Base-by-base conservation (phyloP, 768 basidiomycete species). In the Rhodotorula diobovata region DNA sequence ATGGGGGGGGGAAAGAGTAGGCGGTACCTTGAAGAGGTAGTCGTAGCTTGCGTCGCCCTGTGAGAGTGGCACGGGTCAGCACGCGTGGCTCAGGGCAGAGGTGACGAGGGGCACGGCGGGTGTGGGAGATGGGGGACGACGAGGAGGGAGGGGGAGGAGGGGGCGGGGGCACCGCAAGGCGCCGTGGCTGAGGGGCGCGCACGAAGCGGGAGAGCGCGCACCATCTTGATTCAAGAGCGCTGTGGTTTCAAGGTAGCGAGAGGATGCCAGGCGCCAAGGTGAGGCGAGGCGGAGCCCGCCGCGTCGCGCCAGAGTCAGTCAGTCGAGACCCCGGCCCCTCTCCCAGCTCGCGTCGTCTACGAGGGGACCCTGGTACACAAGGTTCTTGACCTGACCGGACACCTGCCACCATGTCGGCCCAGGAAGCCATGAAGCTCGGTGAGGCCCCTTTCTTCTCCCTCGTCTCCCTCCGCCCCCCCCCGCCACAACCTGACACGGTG, bases 21-120 rank as follows among this genome's bases (percentile, higher is more conserved):
- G 5, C 80, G 83, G 43, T 62, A 94, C 95, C 87, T 99, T 97
- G 89, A 98, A 97, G 77, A 99, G 88, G 85, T 90, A 98, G 81
- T 97, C 95, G 83, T 96, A 98, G 71, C 72, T 73, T 2, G 68
- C 67, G 57, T 74, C 73, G 32, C 69, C 68, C 73, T 74, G 63
- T 20, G 16, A 28, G 34, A 12, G 34, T 5, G 5, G 23, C 6
- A 6, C 1, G 48, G 35, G 39, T 59, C 58, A 58, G 61, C 28
- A 21, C 1, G 30, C 2, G 37, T n/a, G 23, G 11, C 8, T 37
- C 5, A 21, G 30, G 23, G n/a, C 8, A 46, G 21, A 9, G 2
- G 46, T 46, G 3, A 15, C 18, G n/a, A 30, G 28, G n/a, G 28
- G 28, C n/a, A 50, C 2, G 20, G 6, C 35, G 21, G 10, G 41